Evolutionary conservation across 2,329 filamentous ascomycete species (phyloP).

Genomic region (Ascochyta lentis): DNA sequence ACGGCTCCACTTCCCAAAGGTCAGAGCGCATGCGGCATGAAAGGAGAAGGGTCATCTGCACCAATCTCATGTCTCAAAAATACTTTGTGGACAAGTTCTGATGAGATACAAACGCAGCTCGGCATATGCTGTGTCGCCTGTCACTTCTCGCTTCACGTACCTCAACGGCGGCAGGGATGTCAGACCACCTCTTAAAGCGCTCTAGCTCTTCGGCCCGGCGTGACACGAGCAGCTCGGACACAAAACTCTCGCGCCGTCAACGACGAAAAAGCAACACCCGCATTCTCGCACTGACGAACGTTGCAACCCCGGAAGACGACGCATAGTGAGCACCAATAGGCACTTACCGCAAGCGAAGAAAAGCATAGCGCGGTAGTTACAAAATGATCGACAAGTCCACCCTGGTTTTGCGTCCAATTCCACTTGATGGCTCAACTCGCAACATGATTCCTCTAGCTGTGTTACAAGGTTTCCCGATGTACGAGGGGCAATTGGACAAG

Average conservation of each 20-base stretch:
- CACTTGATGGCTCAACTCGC: slow-evolving; percentile 1
- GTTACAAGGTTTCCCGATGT: neutral
- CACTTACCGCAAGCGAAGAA: neutral
- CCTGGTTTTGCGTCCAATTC: neutral
- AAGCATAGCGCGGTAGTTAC: slow-evolving; percentile 1
- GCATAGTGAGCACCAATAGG: neutral
- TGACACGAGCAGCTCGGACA: slow-evolving; percentile 18
- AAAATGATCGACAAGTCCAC: slow-evolving; percentile 2
- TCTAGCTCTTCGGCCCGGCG: slow-evolving; percentile 38
- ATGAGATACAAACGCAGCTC: slow-evolving; percentile 28
- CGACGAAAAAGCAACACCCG: slow-evolving; percentile 14
- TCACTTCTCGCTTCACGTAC: slow-evolving; percentile 36
- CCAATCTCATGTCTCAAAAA: slow-evolving; percentile 19
- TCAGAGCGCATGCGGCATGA: slow-evolving; percentile 17
- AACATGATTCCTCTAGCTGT: neutral
- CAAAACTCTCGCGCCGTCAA: slow-evolving; percentile 12
- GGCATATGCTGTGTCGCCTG: slow-evolving; percentile 38
- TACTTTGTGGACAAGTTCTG: slow-evolving; percentile 18
- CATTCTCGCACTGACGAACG: slow-evolving; percentile 9
- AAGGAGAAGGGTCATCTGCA: slow-evolving; percentile 27
- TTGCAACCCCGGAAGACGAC: slow-evolving; percentile 5
- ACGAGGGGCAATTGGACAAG: neutral
- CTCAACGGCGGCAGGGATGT: slow-evolving; percentile 37
- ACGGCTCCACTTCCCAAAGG: slow-evolving; percentile 20
- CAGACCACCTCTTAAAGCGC: slow-evolving; percentile 20